Evolutionary conservation across 2,329 filamentous ascomycete genomes (phyloP), one percentile per base, ranked within the genome.

Genomic region (Aspergillus sojae): DNA sequence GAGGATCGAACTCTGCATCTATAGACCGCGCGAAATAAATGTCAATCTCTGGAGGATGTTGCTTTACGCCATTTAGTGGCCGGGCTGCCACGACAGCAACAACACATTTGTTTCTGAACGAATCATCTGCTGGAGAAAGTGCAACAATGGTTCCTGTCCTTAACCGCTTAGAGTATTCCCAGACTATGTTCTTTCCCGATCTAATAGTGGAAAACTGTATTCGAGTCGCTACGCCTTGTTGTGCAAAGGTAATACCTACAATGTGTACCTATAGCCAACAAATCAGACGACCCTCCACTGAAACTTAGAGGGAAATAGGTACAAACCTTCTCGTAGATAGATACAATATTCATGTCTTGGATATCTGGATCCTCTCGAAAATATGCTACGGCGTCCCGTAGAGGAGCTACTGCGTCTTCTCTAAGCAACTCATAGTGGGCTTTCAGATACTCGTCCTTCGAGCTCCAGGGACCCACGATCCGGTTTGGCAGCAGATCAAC

Each of bases 351-450:
- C 0, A 82, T 82, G 62, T 96, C 93, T 14, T 75, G 75, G 77
- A 88, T 87, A 0, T 72, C 65, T 0, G 89, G 88, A 7, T 83
- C 71, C 1, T 76, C 67, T 28, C 82, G 84, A 60, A 91, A 84
- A 14, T 82, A 77, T 0, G 80, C 78, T 1, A 96, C 84, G 0
- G 91, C 88, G 65, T 87, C 84, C 7, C 93, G 85, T 0, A 97
- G 81, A 1, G 89, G 85, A 14, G 90, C 85, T 3, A 91, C 81
- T 0, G 88, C 86, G 72, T 97, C 93, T 71, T 93, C 91, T 3
- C 93, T 85, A 9, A 93, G 82, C 1, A 97, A 84, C 3, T 87
- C 82, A 72, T 95, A 96, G 57, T 96, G 91, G 0, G 87, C 85
- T 36, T 86, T 81, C 0, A 97, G 80, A 62, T 96, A 97, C 0